These are phyloP conservation scores for Botrytis hyacinthi DNA, from an alignment of 2,329 filamentous ascomycete species.

Conservation along the genomic window DNA sequence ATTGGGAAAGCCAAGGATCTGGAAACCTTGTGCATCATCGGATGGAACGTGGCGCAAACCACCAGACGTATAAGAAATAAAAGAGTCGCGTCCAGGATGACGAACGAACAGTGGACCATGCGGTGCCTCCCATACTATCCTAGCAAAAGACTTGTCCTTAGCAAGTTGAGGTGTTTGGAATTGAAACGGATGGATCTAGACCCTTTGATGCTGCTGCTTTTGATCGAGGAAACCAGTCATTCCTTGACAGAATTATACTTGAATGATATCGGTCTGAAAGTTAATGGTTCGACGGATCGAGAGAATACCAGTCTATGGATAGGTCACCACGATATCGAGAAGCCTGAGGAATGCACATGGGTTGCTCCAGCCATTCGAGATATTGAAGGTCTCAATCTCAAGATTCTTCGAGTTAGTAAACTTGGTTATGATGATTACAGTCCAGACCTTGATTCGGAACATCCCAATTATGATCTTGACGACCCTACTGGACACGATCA, in stretches of 20 bases:
- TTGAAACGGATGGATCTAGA: slow-evolving; percentile 38
- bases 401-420: slow-evolving; percentile 35
- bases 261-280: slow-evolving; percentile 38
- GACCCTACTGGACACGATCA: slow-evolving; percentile 30
- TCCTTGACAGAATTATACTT: slow-evolving; percentile 38
- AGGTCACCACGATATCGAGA: slow-evolving; percentile 27
- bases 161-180: slow-evolving; percentile 35
- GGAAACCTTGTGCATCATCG: slow-evolving; percentile 49
- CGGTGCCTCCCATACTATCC: slow-evolving; percentile 34
- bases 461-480: slow-evolving; percentile 34
- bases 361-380: slow-evolving; percentile 34
- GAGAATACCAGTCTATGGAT: slow-evolving; percentile 36
- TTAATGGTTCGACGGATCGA: slow-evolving; percentile 27
- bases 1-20: slow-evolving; percentile 47
- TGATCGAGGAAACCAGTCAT: slow-evolving; percentile 33
- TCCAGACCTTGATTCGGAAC: slow-evolving; percentile 21
- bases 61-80: slow-evolving; percentile 28
- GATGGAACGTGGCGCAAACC: slow-evolving; percentile 38
- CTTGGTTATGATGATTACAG: slow-evolving; percentile 40
- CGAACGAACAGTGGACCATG: slow-evolving; percentile 32
- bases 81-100: slow-evolving; percentile 19
- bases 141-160: slow-evolving; percentile 21
- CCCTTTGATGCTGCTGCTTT: slow-evolving; percentile 29
- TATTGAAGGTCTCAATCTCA: slow-evolving; percentile 32
- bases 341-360: slow-evolving; percentile 30